Base-by-base conservation (phyloP, 768 basidiomycete genomes). In the Artomyces pyxidatus region DNA sequence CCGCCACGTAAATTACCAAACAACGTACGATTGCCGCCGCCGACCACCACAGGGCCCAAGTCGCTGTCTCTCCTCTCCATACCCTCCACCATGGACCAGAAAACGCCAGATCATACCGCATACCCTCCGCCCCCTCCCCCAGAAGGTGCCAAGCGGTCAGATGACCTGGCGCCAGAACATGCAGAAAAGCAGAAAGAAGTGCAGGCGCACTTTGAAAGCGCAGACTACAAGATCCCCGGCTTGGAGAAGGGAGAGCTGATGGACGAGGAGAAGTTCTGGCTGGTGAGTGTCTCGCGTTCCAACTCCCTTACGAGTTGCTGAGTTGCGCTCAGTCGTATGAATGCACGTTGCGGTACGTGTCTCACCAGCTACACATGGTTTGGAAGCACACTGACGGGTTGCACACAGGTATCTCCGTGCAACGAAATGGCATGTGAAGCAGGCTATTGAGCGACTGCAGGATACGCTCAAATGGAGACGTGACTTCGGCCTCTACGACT, bases 201-300 rank as follows among this genome's bases (percentile, higher is more conserved):
- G 12, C 66, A 84, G 37, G 65, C 63, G n/a, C 76, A 86, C 61
- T 86, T 88, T 56, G 58, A 73, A 16, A 59, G 64, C n/a, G 58
- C 70, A 0, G 69, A 69, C 2, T 85, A 85, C 60, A 63, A 56
- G 5, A 60, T 86, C 26, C 77, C 83, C 3, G 71, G 64, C n/a
- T 59, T 68, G 6, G 45, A 66, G 8, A 64, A 66, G 0, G 67
- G 72, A 7, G 63, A 67, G 50, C 67, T 89, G 44, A 69, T 52
- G 39, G 85, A 86, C 27, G 74, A 69, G 28, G 89, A 91, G 61
- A 78, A 78, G 64, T 86, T 86, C 62, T 91, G 87, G 86, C 68
- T 91, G 58, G 77, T 80, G 47, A 17, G 32, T 14, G 32, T 17
- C 4, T 35, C 30, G 19, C 44, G 25, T 37, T 9, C 25, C 37